Base-by-base conservation (phyloP, 345 rosid species). In the Firmiana major region DNA sequence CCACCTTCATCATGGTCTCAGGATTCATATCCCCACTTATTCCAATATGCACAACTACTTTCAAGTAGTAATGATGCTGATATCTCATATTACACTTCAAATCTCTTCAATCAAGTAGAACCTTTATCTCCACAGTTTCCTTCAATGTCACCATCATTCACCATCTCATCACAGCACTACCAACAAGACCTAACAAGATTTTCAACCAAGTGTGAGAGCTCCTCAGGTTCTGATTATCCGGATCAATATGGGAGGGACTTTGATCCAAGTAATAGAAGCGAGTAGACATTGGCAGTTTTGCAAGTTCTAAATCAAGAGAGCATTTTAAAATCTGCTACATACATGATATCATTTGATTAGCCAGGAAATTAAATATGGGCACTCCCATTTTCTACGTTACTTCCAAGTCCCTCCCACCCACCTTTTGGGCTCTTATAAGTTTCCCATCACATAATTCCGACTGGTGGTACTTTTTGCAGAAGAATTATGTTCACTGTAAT, bases 41-140 rank as follows among this genome's bases (percentile, higher is more conserved):
- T 85, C 51, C 92, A 92, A 58, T 93, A 93, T 48, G 98, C 94
- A n/a, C 93, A 89, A 49, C 81, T 93, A 57, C 92, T 94, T 26
- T 87, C 97, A 16, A 87, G 94, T 65, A 82, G 81, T 77, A 86
- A 78, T 55, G 98, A 94, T 38, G 89, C 73, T 24, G 89, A 87
- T 79, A 80, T 90, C 74, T 87, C 88, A 2, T 84, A 86, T 63
- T 84, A 85, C 74, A 84, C 90, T 59, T 90, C 97, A 1, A 90
- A 75, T 79, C 90, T 92, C 73, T 87, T 86, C 45, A 84, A 78
- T 51, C 85, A 78, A 1, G 1, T 31, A 31, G 83, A 86, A 19
- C 76, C 81, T 62, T 78, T 7, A 1, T 55, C 26, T n/a, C 60
- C 60, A 21, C 71, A 66, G 4, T 66, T 66, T n/a, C 51, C 71